Evolutionary conservation across 495 filamentous ascomycete genomes (phyloP), one percentile per base, ranked within the genome.

Genomic region (Letharia lupina): DNA sequence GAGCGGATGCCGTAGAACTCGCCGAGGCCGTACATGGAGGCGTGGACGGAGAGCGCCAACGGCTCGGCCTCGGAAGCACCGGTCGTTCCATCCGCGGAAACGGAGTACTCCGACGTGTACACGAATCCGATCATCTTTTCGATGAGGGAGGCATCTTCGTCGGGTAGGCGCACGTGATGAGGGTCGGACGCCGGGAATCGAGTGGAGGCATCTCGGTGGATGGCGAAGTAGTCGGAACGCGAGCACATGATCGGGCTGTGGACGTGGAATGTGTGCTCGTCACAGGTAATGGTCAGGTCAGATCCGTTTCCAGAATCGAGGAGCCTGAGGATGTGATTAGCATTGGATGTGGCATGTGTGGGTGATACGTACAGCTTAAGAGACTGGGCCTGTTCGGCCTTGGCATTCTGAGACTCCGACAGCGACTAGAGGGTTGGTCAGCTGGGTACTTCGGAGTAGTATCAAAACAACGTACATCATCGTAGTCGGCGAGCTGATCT

Each of bases 211-310:
- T 47, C 44, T 12, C 44, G 44, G 44, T 47, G 44, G 16, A 20
- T 47, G 44, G 44, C 15, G 44, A 47, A 47, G 44, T 47, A 47
- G 20, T 18, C 44, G 8, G 63, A 65, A 3, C 63, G 40, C 13
- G 52, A 44, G 41, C 54, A 65, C 20, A 65, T 33, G 54, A 60
- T 65, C 23, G 40, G 39, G 45, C 58, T 65, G 15, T 65, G 63
- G 6, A 65, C 63, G 44, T 37, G 57, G 39, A 65, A 65, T 47
- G 41, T 60, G 20, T 35, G 18, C 31, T 42, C 40, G 18, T 31
- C 50, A 52, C 63, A 60, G 13, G 50, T 65, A 1, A 59, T 58
- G 4, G 41, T 60, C 10, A 65, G 8, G 10, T 65, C 54, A 42
- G 50, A 60, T 5, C 54, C 52, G 20, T 65, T 65, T 39, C 63